Evolutionary conservation across 345 rosid genomes (phyloP).

Genomic region (Citrus trifoliata): DNA sequence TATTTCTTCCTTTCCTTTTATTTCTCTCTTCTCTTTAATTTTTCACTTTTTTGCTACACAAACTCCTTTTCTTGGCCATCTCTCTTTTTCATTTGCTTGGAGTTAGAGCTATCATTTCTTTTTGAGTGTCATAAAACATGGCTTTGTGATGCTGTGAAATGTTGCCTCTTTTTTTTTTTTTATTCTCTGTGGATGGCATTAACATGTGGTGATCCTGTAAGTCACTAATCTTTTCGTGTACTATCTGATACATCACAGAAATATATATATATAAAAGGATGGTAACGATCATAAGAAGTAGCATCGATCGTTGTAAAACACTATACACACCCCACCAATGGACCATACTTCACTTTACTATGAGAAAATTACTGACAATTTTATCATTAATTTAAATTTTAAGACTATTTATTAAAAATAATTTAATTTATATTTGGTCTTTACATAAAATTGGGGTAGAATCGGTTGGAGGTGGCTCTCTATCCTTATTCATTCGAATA

Average conservation of each 20-base stretch:
- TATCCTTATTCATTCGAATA: no score
- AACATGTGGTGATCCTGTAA: neutral
- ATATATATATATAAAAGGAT: neutral
- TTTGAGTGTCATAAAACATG: neutral
- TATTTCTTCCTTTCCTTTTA: neutral
- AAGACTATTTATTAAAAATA: no score
- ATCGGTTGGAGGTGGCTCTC: no score
- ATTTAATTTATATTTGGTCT: no score
- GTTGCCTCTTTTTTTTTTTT: neutral
- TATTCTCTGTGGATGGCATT: neutral
- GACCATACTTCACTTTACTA: no score
- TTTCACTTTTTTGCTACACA: neutral
- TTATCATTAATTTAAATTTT: no score
- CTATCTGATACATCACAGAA: neutral
- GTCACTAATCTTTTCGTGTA: neutral
- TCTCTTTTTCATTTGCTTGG: neutral
- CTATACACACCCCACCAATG: fast-evolving
- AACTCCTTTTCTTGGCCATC: neutral
- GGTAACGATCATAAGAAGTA: neutral
- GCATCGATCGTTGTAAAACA: no score
- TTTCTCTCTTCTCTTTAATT: neutral
- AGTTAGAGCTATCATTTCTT: neutral
- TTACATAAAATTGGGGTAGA: no score
- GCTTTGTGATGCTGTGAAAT: neutral
- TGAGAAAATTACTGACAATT: no score